phyloP scores from a whole-genome alignment of 148 eudicot genomes.

The Gaultheria prostrata region DNA sequence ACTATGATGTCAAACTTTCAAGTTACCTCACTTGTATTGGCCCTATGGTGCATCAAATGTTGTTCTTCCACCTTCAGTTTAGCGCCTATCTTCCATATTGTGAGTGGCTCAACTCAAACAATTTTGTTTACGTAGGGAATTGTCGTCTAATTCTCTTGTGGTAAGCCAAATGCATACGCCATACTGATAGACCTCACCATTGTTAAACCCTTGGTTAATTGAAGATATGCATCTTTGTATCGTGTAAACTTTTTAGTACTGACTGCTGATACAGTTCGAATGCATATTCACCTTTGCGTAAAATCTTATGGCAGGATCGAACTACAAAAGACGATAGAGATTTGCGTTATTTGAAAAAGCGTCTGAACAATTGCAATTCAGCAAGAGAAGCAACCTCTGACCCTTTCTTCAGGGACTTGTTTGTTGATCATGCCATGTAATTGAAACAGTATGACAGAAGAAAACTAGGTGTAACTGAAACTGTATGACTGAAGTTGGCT shows the following conservation, averaged over 20 bases:
- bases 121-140: not conserved
- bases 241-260: not conserved
- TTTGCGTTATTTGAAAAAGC: constrained; percentile 74
- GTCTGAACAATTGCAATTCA: constrained; percentile 58
- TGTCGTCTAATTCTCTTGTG: not conserved
- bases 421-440: constrained; percentile 29
- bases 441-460: not conserved
- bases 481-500: not conserved
- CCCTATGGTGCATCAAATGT: not conserved
- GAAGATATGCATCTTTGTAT: not conserved
- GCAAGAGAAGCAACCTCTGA: constrained; percentile 69
- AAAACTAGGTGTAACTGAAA: not conserved
- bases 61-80: not conserved
- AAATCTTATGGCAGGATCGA: constrained; percentile 47
- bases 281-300: not conserved
- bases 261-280: not conserved
- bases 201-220: not conserved
- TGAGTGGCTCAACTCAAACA: not conserved
- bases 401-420: constrained; percentile 62
- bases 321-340: constrained; percentile 74
- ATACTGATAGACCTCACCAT: not conserved
- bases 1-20: not conserved
- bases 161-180: not conserved
- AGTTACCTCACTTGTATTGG: not conserved
- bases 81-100: not conserved